Base-by-base conservation (phyloP, 78 protist species). In the Blattamonas nauphoetae region DNA sequence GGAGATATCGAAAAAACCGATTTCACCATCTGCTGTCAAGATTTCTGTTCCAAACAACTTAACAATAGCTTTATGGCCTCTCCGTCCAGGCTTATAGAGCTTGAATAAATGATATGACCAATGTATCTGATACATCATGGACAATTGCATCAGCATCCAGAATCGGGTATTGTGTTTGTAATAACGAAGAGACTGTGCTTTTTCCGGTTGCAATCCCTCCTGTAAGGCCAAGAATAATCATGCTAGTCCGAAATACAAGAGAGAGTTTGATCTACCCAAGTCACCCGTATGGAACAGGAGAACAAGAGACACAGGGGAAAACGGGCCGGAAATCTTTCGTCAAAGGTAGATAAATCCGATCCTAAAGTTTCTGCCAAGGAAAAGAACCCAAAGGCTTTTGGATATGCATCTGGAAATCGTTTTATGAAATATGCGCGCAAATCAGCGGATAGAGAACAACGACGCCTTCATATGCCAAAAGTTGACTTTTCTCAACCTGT, bases 381-480 rank as follows among this genome's bases (percentile, higher is more conserved):
- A 64, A 46, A 78, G 4, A 55, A 55, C 21, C 88, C 88, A n/a
- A 78, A 78, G 3, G 41, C 83, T 38, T 86, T 46, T 81, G 89
- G 45, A 4, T 4, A 6, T 86, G 11, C 41, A 78, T 42, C 45
- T 36, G 71, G 41, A 4, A 44, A 38, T 46, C 82, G 32, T 4
- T 42, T 45, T 3, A 46, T 46, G 88, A 41, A 42, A 81, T 6
- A 84, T 32, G 45, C 45, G 11, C 71, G 71, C 11, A 55, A 21
- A 55, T 29, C 11, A 29, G 71, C 71, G n/a, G 95, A 94, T 81
- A 45, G 88, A 4, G 91, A 89, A 29, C 91, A 92, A 90, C 78
- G 83, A 81, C 35, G 86, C 41, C 55, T 88, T 6, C 95, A 97
- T 87, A 89, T 92, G 34, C 95, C 96, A 42, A 45, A 92, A 1